phyloP scores from a whole-genome alignment of 768 basidiomycete species.

The Serendipita sp. region DNA sequence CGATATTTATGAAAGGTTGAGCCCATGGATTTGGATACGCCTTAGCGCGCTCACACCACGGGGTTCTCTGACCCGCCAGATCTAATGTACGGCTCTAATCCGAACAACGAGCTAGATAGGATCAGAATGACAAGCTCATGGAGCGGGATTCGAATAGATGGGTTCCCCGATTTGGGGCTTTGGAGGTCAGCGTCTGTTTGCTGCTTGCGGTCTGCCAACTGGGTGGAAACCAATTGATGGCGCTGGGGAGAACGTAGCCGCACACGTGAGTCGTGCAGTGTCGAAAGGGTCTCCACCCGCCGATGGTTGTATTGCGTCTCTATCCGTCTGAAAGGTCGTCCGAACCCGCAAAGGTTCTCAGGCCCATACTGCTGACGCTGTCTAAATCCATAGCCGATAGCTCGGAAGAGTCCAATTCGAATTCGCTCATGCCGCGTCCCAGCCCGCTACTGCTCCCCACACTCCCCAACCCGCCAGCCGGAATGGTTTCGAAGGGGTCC shows the following conservation, averaged over 20 bases:
- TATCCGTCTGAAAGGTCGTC: conserved; percentile 1
- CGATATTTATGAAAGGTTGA: no score
- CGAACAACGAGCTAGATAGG: no score
- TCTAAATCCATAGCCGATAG: background rate
- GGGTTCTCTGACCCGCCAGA: no score
- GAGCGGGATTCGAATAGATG: no score
- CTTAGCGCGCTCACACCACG: no score
- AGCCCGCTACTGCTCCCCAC: background rate
- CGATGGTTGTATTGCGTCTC: background rate
- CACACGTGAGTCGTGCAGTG: background rate
- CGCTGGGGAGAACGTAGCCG: background rate
- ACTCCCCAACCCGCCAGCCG: background rate
- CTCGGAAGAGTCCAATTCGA: background rate
- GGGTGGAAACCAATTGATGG: background rate
- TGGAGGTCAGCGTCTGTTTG: background rate
- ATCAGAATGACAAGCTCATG: no score
- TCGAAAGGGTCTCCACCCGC: background rate
- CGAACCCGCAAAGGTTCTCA: background rate
- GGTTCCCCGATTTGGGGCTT: background rate
- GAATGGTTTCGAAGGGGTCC: no score
- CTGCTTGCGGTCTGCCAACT: background rate
- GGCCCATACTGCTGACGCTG: conserved; percentile 5
- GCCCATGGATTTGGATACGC: no score
- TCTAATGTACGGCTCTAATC: no score
- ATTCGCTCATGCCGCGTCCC: background rate